phyloP scores from a whole-genome alignment of 148 eudicot species.

The Fagopyrum tataricum region DNA sequence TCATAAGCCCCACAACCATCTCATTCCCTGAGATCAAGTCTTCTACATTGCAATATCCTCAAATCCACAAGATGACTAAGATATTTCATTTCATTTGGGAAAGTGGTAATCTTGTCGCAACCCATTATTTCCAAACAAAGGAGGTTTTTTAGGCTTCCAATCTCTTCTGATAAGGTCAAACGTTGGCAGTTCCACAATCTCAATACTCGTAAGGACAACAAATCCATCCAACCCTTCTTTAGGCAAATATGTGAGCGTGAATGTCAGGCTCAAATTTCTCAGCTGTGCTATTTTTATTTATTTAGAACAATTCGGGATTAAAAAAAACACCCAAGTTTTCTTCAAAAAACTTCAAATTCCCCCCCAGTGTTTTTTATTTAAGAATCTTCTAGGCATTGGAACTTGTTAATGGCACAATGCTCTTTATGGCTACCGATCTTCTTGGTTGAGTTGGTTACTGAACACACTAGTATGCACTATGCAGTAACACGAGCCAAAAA shows the following conservation, averaged over 20 bases:
- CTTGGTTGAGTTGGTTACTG: too few relatives aligned
- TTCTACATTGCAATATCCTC: neutral
- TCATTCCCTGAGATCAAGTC: neutral
- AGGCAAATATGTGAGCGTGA: neutral
- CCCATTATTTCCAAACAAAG: neutral
- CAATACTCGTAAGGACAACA: neutral
- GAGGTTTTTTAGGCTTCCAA: neutral
- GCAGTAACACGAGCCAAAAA: too few relatives aligned
- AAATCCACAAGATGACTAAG: neutral
- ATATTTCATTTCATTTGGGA: neutral
- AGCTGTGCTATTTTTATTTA: slow-evolving; percentile 19
- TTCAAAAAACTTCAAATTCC: too few relatives aligned
- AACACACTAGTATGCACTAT: too few relatives aligned
- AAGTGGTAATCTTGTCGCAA: neutral
- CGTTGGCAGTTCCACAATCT: neutral
- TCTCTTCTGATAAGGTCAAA: neutral
- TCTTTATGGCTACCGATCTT: too few relatives aligned
- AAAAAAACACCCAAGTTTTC: too few relatives aligned
- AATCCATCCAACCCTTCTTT: neutral
- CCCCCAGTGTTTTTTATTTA: too few relatives aligned
- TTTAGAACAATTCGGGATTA: too few relatives aligned
- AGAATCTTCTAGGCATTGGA: too few relatives aligned
- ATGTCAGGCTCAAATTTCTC: neutral
- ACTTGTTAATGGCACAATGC: too few relatives aligned
- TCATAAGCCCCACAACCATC: neutral